These are phyloP conservation scores for Heterobasidion irregulare DNA, from an alignment of 1,284 basidiomycete species.

Conservation along the genomic window DNA sequence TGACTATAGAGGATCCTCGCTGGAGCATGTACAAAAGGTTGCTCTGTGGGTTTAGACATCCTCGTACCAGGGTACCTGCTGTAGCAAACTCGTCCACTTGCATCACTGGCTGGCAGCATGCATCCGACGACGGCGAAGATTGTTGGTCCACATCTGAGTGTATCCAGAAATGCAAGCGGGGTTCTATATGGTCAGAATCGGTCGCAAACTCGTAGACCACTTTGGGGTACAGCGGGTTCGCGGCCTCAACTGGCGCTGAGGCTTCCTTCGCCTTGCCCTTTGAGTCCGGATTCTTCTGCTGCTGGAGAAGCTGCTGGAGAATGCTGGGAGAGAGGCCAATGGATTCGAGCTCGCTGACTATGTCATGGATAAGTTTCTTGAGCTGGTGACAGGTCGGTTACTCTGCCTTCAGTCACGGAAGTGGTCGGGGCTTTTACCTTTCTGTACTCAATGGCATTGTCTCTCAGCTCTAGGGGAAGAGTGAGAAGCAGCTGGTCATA, in stretches of 20 bases:
- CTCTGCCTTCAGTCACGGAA: background rate
- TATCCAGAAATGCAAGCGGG: constrained; percentile 44
- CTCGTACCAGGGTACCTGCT: background rate
- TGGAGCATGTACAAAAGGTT: constrained; percentile 1
- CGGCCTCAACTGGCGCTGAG: constrained; percentile 6
- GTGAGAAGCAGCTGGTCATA: constrained; percentile 62
- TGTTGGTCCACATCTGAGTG: constrained; percentile 2
- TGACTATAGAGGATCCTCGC: background rate
- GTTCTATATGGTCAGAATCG: constrained; percentile 40
- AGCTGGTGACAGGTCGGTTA: constrained; percentile 39
- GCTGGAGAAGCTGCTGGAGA: constrained; percentile 35
- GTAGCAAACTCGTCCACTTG: background rate
- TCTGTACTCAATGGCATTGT: constrained; percentile 82
- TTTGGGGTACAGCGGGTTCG: constrained; percentile 12
- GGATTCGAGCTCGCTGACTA: constrained; percentile 74
- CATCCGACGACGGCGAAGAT: background rate
- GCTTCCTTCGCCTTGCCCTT: constrained; percentile 16
- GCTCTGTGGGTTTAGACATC: background rate
- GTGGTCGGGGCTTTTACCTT: constrained; percentile 37
- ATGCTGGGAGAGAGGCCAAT: constrained; percentile 64
- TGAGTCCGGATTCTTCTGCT: constrained; percentile 13
- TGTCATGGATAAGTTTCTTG: constrained; percentile 88
- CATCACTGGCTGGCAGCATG: background rate
- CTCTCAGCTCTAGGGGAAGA: constrained; percentile 69
- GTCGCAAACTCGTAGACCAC: constrained; percentile 49